Percentiles rank a stretch among this genome's conserved stretches.
Conservation (phyloP, 768 basidiomycete genomes). For the Termitomyces sp. region DNA sequence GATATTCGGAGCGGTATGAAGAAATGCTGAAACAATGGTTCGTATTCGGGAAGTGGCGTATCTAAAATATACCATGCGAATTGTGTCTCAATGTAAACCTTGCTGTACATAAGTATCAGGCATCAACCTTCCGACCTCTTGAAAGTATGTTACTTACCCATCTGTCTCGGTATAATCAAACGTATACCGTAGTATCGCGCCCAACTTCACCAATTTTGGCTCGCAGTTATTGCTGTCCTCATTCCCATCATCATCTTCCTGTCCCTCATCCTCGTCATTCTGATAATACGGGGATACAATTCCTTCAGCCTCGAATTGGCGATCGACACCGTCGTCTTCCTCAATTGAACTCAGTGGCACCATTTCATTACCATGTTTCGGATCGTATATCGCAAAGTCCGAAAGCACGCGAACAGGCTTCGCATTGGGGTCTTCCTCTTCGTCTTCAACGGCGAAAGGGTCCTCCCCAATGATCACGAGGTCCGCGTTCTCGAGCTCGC, state of each 20-base stretch:
- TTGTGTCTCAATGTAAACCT: slow-evolving; percentile 59
- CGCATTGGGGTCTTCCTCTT: slow-evolving; percentile 23
- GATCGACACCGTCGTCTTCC: slow-evolving; percentile 30
- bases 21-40: slow-evolving; percentile 38
- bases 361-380: slow-evolving; percentile 35
- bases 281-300: slow-evolving; percentile 38
- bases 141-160: slow-evolving; percentile 36
- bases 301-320: slow-evolving; percentile 51
- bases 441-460: slow-evolving; percentile 21
- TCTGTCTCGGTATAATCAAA: slow-evolving; percentile 45
- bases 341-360: slow-evolving; percentile 44
- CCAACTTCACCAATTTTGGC: slow-evolving; percentile 37
- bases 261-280: slow-evolving; percentile 57
- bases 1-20: slow-evolving; percentile 44
- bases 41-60: slow-evolving; percentile 41
- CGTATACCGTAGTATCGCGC: slow-evolving; percentile 38
- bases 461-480: slow-evolving; percentile 38
- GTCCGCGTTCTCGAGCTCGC: slow-evolving; percentile 28
- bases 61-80: slow-evolving; percentile 59
- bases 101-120: slow-evolving; percentile 29
- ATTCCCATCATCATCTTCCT: slow-evolving; percentile 40
- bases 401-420: slow-evolving; percentile 56
- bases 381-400: slow-evolving; percentile 59
- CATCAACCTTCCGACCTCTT: not conserved
- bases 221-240: slow-evolving; percentile 15